phyloP scores from a whole-genome alignment of 805 yeast genomes.

The Nakazawaea anatomiae region DNA sequence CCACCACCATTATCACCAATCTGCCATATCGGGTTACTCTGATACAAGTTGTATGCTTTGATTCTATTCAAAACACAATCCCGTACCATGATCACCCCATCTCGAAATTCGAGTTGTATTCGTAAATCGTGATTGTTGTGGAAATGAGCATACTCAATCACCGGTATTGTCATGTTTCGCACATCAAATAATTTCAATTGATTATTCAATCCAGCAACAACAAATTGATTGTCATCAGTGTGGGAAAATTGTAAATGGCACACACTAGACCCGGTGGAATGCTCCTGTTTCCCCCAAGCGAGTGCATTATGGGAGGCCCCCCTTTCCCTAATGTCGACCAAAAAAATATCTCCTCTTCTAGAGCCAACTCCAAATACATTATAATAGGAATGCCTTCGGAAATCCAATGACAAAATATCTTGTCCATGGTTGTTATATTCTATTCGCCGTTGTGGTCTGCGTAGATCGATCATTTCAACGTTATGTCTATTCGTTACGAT shows the following conservation, averaged over 20 bases:
- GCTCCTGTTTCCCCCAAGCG: no score
- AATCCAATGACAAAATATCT: background rate
- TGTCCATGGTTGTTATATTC: background rate
- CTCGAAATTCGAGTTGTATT: background rate
- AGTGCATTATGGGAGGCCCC: no score
- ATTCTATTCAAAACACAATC: background rate
- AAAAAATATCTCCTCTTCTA: background rate
- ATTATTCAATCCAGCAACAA: constrained; percentile 3
- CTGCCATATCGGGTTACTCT: background rate
- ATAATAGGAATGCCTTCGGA: background rate
- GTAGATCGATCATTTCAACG: background rate
- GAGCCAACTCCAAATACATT: background rate
- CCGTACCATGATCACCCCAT: background rate
- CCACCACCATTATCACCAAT: constrained; percentile 3
- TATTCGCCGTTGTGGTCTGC: background rate
- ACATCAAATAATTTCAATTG: constrained; percentile 6
- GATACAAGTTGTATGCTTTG: background rate
- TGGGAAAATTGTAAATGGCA: background rate
- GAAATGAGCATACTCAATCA: background rate
- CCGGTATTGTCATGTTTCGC: background rate
- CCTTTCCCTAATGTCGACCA: background rate
- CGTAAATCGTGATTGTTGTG: background rate
- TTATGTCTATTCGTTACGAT: no score
- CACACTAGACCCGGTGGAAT: background rate
- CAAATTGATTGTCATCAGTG: background rate